phyloP scores from a whole-genome alignment of 306 rosid genomes.

The Lathyrus aphaca region DNA sequence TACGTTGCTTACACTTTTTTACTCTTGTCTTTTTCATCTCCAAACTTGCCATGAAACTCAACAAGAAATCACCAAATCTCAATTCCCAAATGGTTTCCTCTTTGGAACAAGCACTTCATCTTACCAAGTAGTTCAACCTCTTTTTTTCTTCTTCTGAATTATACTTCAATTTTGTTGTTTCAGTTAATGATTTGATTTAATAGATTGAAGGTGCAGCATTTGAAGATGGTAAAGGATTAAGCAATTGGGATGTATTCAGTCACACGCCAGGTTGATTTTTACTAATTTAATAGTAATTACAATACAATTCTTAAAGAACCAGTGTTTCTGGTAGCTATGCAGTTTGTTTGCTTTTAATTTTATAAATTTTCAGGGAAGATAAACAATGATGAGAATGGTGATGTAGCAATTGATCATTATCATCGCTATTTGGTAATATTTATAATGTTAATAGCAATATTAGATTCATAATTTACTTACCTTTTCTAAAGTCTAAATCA shows the following conservation, averaged over 20 bases:
- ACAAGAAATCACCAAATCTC: slow-evolving; percentile 43
- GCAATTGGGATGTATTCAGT: slow-evolving; percentile 64
- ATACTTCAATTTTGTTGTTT: neutral
- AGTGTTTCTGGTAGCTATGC: no score
- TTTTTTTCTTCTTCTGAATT: neutral
- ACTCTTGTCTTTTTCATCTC: no score
- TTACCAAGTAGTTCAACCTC: slow-evolving; percentile 68
- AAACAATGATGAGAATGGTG: slow-evolving; percentile 56
- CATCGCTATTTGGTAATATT: slow-evolving; percentile 56
- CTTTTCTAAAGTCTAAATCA: slow-evolving; percentile 2
- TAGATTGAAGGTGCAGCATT: slow-evolving; percentile 64
- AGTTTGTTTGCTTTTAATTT: neutral
- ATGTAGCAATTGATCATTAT: slow-evolving; percentile 69
- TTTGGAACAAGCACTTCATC: slow-evolving; percentile 69
- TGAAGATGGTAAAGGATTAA: slow-evolving; percentile 65
- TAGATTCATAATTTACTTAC: neutral
- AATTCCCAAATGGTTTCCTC: slow-evolving; percentile 56
- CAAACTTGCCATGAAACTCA: slow-evolving; percentile 34
- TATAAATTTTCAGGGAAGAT: slow-evolving; percentile 51
- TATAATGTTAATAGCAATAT: neutral
- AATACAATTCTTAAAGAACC: neutral
- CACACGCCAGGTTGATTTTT: slow-evolving; percentile 54
- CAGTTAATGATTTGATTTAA: neutral
- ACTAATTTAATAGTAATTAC: neutral
- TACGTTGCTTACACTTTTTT: neutral